A percentile compares a stretch with the other conserved stretches of the same genome.
Evolutionary conservation across 2,329 filamentous ascomycete species (phyloP).

Genomic region (Talaromyces sp.): DNA sequence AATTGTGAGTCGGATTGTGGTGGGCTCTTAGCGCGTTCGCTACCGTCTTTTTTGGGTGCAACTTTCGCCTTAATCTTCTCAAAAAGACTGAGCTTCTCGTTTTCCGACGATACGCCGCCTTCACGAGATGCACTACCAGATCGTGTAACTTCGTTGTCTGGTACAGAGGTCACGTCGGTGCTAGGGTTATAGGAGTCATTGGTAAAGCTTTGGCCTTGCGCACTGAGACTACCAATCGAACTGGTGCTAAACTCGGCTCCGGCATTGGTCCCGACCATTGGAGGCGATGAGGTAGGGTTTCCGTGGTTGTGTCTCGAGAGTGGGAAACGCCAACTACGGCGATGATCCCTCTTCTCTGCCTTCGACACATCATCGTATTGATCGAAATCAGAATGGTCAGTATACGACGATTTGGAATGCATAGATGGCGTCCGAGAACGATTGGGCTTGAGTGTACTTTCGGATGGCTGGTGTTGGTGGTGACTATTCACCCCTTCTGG

Average conservation of each 20-base stretch:
- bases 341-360: conserved; percentile 63
- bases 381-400: conserved; percentile 79
- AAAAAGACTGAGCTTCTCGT: conserved; percentile 59
- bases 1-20: conserved; percentile 31
- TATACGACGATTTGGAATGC: conserved; percentile 66
- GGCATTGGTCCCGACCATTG: conserved; percentile 57
- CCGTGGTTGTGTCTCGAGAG: conserved; percentile 46
- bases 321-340: conserved; percentile 69
- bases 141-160: conserved; percentile 40
- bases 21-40: conserved; percentile 53
- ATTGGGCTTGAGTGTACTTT: conserved; percentile 60
- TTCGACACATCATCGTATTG: conserved; percentile 61
- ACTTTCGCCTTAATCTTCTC: conserved; percentile 65
- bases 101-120: conserved; percentile 31
- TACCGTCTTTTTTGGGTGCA: conserved; percentile 52
- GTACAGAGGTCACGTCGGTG: conserved; percentile 36
- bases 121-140: conserved; percentile 28
- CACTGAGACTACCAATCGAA: conserved; percentile 61
- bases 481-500: conserved; percentile 23
- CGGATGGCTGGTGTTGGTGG: conserved; percentile 42
- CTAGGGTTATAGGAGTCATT: conserved; percentile 42
- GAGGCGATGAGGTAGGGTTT: conserved; percentile 14
- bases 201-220: conserved; percentile 45
- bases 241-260: conserved; percentile 65
- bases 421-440: conserved; percentile 74